A percentile compares a stretch with the other conserved stretches of the same genome.
Conservation (phyloP, 306 rosid species). For the Trichosanthes truncata region DNA sequence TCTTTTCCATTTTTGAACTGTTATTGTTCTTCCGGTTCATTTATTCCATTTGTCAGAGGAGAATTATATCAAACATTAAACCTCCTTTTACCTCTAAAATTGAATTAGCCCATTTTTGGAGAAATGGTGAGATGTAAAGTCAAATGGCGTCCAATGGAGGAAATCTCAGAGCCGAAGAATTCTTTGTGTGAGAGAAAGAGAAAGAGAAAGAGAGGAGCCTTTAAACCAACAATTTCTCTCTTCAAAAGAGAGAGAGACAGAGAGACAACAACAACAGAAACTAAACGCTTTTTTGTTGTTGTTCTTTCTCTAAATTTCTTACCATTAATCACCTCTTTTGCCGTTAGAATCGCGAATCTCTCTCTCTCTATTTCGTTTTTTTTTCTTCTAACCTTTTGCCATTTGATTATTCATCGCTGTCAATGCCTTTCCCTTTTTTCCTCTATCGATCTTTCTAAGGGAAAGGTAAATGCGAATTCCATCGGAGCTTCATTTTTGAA, state of each 20-base stretch:
- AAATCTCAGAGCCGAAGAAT: constrained; percentile 7
- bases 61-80: neutral
- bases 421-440: neutral
- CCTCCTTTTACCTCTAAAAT: neutral
- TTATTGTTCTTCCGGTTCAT: neutral
- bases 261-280: neutral
- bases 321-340: neutral
- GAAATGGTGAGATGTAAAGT: neutral
- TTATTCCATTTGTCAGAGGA: neutral
- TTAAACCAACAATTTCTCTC: neutral
- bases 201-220: neutral
- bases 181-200: neutral
- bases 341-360: neutral
- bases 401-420: neutral
- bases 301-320: neutral
- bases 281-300: neutral
- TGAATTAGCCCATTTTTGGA: neutral
- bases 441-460: neutral
- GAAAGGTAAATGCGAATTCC: neutral
- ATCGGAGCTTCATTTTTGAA: neutral
- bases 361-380: neutral
- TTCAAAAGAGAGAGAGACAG: neutral
- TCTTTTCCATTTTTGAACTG: neutral
- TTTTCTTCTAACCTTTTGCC: no score
- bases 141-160: constrained; percentile 5